Evolutionary conservation across 2,329 filamentous ascomycete species (phyloP).

Genomic region (Clonostachys solani): DNA sequence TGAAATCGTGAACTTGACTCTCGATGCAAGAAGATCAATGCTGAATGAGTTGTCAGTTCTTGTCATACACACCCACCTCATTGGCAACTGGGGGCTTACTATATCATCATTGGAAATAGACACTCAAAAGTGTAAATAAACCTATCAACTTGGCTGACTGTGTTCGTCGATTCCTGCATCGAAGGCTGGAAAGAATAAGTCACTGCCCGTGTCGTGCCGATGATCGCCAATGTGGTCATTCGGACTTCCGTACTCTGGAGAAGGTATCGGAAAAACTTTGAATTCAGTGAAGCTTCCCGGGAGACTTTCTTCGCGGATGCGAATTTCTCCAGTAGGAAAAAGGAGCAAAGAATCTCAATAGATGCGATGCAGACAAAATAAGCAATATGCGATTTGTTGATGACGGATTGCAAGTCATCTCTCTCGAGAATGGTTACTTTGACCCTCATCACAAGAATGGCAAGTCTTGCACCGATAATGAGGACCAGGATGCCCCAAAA

Average conservation of each 20-base stretch:
- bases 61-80: neutral
- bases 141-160: constrained; percentile 25
- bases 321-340: constrained; percentile 32
- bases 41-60: constrained; percentile 2
- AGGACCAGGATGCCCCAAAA: constrained; percentile 54
- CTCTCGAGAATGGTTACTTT: constrained; percentile 12
- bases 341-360: constrained; percentile 30
- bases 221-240: constrained; percentile 22
- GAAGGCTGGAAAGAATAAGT: constrained; percentile 28
- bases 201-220: constrained; percentile 25
- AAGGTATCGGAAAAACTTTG: constrained; percentile 28
- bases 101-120: constrained; percentile 30
- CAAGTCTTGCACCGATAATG: constrained; percentile 41
- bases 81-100: neutral
- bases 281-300: constrained; percentile 13
- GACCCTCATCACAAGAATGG: constrained; percentile 24
- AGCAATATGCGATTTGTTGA: constrained; percentile 23
- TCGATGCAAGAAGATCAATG: constrained; percentile 20
- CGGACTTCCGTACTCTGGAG: constrained; percentile 30
- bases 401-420: constrained; percentile 7
- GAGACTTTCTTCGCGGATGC: constrained; percentile 20
- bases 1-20: constrained; percentile 8
- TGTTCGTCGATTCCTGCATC: constrained; percentile 21
- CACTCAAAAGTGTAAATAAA: constrained; percentile 32
- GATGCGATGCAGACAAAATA: constrained; percentile 36